phyloP scores from a whole-genome alignment of 129 eudicot genomes.

The Flaveria brownii region DNA sequence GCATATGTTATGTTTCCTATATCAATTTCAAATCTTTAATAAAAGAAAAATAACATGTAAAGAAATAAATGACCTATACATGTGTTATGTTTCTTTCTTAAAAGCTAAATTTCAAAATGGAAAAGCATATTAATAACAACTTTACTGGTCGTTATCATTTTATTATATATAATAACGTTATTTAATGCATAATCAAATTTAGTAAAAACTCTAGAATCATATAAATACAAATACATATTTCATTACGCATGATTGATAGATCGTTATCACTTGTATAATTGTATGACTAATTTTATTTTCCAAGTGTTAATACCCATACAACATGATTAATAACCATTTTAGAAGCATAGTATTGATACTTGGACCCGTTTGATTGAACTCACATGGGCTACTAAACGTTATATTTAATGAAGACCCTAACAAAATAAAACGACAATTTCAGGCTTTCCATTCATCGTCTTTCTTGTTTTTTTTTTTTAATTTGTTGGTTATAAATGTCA shows the following conservation, averaged over 20 bases:
- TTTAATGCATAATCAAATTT: neutral
- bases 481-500: constrained; percentile 10
- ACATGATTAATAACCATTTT: neutral
- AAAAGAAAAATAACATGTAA: neutral
- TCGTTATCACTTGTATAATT: too few species aligned
- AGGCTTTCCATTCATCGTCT: neutral
- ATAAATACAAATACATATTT: neutral
- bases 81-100: constrained; percentile 1
- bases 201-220: too few species aligned
- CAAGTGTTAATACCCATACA: neutral
- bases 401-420: constrained; percentile 13
- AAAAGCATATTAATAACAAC: neutral
- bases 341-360: constrained; percentile 8
- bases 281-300: neutral
- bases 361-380: constrained; percentile 40
- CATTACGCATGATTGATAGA: too few species aligned
- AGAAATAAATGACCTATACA: constrained; percentile 11
- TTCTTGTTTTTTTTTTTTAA: neutral
- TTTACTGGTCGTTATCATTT: neutral
- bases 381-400: constrained; percentile 47
- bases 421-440: neutral
- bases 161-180: neutral
- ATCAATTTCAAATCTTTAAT: constrained; percentile 2
- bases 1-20: constrained; percentile 32
- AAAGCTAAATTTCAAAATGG: neutral